Evolutionary conservation across 495 filamentous ascomycete genomes (phyloP).

Genomic region (Xylaria palmicola): DNA sequence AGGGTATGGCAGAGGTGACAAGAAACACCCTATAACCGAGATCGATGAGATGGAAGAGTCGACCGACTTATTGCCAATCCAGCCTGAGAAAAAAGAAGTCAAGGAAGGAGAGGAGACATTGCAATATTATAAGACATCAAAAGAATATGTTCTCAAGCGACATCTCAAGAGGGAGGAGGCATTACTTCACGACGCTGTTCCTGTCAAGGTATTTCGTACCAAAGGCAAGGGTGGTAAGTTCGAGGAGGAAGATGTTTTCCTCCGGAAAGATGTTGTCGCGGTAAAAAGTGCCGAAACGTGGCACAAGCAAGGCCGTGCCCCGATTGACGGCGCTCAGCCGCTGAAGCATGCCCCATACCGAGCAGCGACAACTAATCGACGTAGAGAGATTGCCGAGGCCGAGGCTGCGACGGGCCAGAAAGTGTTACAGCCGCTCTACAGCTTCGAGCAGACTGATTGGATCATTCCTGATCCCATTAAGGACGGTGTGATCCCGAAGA

Average conservation of each 20-base stretch:
- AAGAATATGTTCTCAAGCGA: slow-evolving; percentile 80
- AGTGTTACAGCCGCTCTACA: slow-evolving; percentile 81
- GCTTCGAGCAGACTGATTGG: slow-evolving; percentile 84
- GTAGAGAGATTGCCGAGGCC: slow-evolving; percentile 84
- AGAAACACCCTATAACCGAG: slow-evolving; percentile 55
- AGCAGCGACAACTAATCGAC: slow-evolving; percentile 83
- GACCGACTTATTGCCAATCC: slow-evolving; percentile 68
- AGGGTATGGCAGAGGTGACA: slow-evolving; percentile 62
- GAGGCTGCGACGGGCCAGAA: slow-evolving; percentile 76
- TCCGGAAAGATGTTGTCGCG: slow-evolving; percentile 72
- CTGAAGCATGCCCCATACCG: slow-evolving; percentile 87
- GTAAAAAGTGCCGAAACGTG: slow-evolving; percentile 94
- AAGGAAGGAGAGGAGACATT: slow-evolving; percentile 77
- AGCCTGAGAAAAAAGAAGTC: slow-evolving; percentile 68
- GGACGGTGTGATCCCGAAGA: slow-evolving; percentile 88
- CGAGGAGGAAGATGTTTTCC: slow-evolving; percentile 77
- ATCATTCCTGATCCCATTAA: slow-evolving; percentile 83
- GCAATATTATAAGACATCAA: slow-evolving; percentile 81
- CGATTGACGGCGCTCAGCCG: slow-evolving; percentile 66
- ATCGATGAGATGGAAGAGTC: slow-evolving; percentile 77
- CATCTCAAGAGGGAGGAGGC: slow-evolving; percentile 94
- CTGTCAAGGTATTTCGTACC: slow-evolving; percentile 71
- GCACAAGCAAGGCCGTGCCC: slow-evolving; percentile 91
- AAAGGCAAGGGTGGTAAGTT: slow-evolving; percentile 62
- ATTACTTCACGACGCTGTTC: slow-evolving; percentile 62